Conservation (phyloP, 345 rosid species). For the Combretum micranthum region DNA sequence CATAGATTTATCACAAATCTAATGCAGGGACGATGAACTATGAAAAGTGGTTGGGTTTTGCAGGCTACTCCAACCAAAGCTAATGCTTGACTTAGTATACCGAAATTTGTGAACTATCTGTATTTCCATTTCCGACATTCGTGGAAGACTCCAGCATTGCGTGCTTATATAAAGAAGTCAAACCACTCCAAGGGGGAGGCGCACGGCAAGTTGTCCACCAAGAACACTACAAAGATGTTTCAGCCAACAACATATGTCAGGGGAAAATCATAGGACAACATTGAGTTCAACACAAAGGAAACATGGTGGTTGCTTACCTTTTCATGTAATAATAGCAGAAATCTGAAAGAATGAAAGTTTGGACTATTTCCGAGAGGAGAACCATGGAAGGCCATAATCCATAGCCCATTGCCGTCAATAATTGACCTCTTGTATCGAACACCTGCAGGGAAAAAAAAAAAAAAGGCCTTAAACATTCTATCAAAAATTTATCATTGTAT, state of each 20-base stretch:
- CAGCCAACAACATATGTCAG: neutral
- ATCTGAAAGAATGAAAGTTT: slow-evolving; percentile 93
- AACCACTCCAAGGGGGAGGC: slow-evolving; percentile 95
- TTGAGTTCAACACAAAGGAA: neutral
- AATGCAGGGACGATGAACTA: no score
- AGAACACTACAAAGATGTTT: slow-evolving; percentile 46
- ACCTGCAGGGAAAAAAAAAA: slow-evolving; percentile 38
- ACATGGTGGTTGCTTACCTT: slow-evolving; percentile 35
- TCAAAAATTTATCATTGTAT: neutral
- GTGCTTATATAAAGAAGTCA: slow-evolving; percentile 14
- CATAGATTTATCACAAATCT: no score
- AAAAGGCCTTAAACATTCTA: slow-evolving; percentile 7
- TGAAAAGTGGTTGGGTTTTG: no score
- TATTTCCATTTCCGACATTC: no score
- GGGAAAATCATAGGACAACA: neutral
- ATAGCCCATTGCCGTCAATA: slow-evolving; percentile 86
- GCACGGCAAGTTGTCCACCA: slow-evolving; percentile 93
- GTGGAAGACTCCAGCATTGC: no score
- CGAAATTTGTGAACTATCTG: no score
- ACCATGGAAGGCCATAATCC: slow-evolving; percentile 99
- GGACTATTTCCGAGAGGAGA: slow-evolving; percentile 88
- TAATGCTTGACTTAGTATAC: no score
- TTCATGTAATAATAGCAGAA: slow-evolving; percentile 93
- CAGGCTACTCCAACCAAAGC: no score
- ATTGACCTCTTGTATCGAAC: slow-evolving; percentile 74